phyloP scores from a whole-genome alignment of 495 filamentous ascomycete species.

The Hypoxylon cercidicola region DNA sequence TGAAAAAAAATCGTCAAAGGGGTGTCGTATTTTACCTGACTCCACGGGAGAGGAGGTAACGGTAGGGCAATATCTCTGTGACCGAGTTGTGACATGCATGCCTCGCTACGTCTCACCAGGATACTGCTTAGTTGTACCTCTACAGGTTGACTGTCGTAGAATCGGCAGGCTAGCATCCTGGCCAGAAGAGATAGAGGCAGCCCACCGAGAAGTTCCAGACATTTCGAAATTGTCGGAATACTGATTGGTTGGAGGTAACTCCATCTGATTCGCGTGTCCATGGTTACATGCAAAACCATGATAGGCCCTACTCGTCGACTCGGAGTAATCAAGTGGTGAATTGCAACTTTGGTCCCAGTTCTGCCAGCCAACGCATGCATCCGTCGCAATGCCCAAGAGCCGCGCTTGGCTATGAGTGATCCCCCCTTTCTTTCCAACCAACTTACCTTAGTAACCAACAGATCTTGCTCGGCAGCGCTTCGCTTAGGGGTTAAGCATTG shows the following conservation, averaged over 20 bases:
- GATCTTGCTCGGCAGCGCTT: too few species aligned
- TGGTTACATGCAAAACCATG: slow-evolving; percentile 1
- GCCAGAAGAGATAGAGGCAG: background rate
- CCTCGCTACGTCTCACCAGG: slow-evolving; percentile 9
- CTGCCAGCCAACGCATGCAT: background rate
- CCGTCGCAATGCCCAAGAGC: slow-evolving; percentile 4
- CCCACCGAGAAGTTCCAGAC: background rate
- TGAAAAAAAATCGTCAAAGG: background rate
- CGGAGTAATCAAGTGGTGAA: too few species aligned
- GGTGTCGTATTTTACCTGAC: slow-evolving; percentile 16
- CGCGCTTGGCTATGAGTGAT: background rate
- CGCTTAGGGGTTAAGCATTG: too few species aligned
- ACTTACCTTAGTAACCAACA: background rate
- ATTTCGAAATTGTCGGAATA: slow-evolving; percentile 3
- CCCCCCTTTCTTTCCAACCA: background rate
- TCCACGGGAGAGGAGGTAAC: slow-evolving; percentile 16
- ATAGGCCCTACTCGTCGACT: background rate
- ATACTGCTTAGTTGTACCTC: background rate
- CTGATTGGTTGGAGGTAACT: slow-evolving; percentile 8
- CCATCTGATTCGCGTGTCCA: slow-evolving; percentile 4
- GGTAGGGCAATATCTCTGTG: slow-evolving; percentile 7
- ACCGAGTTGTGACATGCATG: slow-evolving; percentile 24
- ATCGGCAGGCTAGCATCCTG: slow-evolving; percentile 9
- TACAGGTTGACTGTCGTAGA: background rate
- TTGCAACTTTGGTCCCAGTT: background rate